A percentile compares a stretch with the other conserved stretches of the same genome.
These are phyloP conservation scores for Amanita phalloides DNA, from an alignment of 768 basidiomycete genomes.

Conservation along the genomic window DNA sequence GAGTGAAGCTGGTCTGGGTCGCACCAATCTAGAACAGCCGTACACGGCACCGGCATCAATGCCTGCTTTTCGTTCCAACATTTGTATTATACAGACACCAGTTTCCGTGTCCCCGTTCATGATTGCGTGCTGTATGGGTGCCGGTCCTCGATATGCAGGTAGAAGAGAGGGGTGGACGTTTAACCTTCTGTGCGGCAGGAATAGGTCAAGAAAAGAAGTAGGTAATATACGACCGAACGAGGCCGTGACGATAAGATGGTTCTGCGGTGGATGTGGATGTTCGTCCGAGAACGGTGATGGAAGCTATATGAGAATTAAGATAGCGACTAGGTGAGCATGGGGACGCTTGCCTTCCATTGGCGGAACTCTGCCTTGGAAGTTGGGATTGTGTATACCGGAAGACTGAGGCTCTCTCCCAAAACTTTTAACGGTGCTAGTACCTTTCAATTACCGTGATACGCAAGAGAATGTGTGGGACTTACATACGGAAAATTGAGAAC, in stretches of 20 bases:
- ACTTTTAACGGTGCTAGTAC: slow-evolving; percentile 58
- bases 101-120: slow-evolving; percentile 56
- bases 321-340: background rate
- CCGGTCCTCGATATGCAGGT: slow-evolving; percentile 81
- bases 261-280: slow-evolving; percentile 14
- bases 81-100: slow-evolving; percentile 75
- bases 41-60: slow-evolving; percentile 76
- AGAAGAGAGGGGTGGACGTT: slow-evolving; percentile 90
- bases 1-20: slow-evolving; percentile 11
- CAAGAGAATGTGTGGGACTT: slow-evolving; percentile 12
- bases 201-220: slow-evolving; percentile 44
- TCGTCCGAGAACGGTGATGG: slow-evolving; percentile 26
- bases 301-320: slow-evolving; percentile 14
- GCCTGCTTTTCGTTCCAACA: slow-evolving; percentile 56
- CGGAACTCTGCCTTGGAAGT: slow-evolving; percentile 46
- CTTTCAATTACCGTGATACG: slow-evolving; percentile 3
- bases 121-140: slow-evolving; percentile 81
- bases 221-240: slow-evolving; percentile 88
- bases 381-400: slow-evolving; percentile 57
- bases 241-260: slow-evolving; percentile 68
- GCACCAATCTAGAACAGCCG: slow-evolving; percentile 42
- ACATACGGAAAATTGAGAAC: slow-evolving; percentile 49
- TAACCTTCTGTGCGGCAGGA: slow-evolving; percentile 46
- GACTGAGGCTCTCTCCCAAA: slow-evolving; percentile 38
- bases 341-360: slow-evolving; percentile 45